These are phyloP conservation scores for Xylariaceae sp. DNA, from an alignment of 2,329 filamentous ascomycete genomes.

Conservation along the genomic window DNA sequence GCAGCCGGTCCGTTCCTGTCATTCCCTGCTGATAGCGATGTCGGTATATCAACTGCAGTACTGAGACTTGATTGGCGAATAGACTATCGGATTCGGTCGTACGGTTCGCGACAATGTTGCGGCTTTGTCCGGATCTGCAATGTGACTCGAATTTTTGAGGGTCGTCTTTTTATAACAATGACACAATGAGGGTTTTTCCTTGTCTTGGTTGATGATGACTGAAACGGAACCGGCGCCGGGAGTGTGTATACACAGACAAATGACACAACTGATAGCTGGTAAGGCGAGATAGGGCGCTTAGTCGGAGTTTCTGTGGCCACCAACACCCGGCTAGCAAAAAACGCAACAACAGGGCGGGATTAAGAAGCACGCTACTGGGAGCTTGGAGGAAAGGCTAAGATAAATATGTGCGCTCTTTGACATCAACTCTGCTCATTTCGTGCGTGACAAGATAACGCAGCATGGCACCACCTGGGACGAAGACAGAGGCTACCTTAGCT, in stretches of 20 bases:
- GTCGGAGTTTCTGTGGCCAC: conserved; percentile 20
- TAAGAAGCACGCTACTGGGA: conserved; percentile 1
- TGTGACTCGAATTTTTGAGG: conserved; percentile 2
- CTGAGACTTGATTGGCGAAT: conserved; percentile 23
- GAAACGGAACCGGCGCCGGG: conserved; percentile 9
- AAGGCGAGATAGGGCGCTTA: conserved; percentile 19
- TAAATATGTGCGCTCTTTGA: conserved; percentile 5
- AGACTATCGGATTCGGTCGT: conserved; percentile 7
- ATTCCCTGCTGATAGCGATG: too few species aligned
- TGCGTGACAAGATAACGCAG: conserved; percentile 18
- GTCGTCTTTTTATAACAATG: conserved; percentile 5
- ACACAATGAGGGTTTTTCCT: not conserved
- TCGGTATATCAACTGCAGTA: not conserved
- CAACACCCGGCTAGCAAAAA: not conserved
- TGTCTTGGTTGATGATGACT: not conserved
- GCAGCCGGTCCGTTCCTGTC: not conserved
- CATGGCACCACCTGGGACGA: conserved; percentile 24
- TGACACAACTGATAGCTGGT: conserved; percentile 13
- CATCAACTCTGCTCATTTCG: conserved; percentile 16
- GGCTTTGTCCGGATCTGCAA: conserved; percentile 8
- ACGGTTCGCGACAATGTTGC: conserved; percentile 1
- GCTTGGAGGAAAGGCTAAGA: conserved; percentile 4
- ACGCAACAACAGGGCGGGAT: not conserved
- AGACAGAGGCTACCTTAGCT: conserved; percentile 3
- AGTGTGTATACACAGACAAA: conserved; percentile 15